Evolutionary conservation across 192 early-diverging fungal genomes (phyloP).

Genomic region (Backusella luteola): DNA sequence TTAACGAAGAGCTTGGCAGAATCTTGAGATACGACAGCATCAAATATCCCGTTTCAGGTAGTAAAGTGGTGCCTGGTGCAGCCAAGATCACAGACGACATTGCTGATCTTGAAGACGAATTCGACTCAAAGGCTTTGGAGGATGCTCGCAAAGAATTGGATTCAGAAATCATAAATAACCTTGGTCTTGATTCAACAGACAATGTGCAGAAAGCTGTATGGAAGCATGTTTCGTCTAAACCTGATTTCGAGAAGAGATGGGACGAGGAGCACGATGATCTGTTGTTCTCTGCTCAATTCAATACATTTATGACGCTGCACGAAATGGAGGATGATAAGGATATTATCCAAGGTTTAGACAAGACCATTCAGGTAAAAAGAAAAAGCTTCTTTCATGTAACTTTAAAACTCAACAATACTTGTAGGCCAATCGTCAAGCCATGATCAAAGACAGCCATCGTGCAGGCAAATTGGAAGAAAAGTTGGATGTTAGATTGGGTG

Average conservation of each 20-base stretch:
- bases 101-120: constrained; percentile 57
- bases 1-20: constrained; percentile 70
- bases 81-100: constrained; percentile 26
- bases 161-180: constrained; percentile 36
- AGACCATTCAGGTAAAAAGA: constrained; percentile 32
- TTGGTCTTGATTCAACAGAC: constrained; percentile 28
- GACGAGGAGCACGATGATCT: constrained; percentile 31
- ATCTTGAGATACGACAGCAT: constrained; percentile 72
- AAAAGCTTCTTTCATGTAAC: too few relatives aligned
- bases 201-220: constrained; percentile 37
- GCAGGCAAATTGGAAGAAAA: constrained; percentile 89
- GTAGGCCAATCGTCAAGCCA: constrained; percentile 59
- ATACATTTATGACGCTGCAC: constrained; percentile 29
- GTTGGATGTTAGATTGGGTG: constrained; percentile 74
- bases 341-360: constrained; percentile 33
- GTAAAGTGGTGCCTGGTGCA: constrained; percentile 47
- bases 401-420: too few relatives aligned
- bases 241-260: constrained; percentile 39
- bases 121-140: constrained; percentile 54
- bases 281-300: constrained; percentile 31
- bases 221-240: constrained; percentile 27
- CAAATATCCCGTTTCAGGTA: constrained; percentile 67
- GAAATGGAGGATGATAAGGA: constrained; percentile 33
- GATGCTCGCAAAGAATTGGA: constrained; percentile 56
- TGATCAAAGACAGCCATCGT: constrained; percentile 70